Conservation (phyloP, 208 protist species). For the Angomonas deanei region DNA sequence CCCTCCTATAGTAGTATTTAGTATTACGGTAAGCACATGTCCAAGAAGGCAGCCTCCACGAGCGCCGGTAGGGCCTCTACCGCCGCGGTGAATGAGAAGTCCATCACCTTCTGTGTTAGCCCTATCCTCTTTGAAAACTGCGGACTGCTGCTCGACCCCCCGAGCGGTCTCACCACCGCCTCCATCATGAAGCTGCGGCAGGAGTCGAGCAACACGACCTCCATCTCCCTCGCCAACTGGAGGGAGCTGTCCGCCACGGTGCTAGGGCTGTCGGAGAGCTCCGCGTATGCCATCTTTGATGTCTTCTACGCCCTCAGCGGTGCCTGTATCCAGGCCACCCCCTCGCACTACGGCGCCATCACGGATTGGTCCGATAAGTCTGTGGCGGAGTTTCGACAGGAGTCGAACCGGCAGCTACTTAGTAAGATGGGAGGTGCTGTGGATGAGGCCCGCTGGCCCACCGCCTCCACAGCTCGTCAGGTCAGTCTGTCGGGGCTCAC, state of each 20-base stretch:
- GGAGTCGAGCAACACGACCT: constrained; percentile 56
- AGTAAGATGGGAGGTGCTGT: constrained; percentile 82
- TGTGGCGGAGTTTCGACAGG: constrained; percentile 71
- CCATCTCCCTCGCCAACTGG: constrained; percentile 76
- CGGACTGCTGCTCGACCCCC: constrained; percentile 60
- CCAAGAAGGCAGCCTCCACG: not conserved
- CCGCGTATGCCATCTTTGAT: constrained; percentile 81
- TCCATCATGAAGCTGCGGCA: constrained; percentile 70
- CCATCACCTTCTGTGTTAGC: constrained; percentile 76
- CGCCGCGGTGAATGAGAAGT: constrained; percentile 5
- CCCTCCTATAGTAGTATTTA: not conserved
- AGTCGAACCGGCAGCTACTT: constrained; percentile 69
- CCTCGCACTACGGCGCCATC: constrained; percentile 31
- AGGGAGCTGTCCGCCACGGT: constrained; percentile 60
- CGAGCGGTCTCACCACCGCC: constrained; percentile 66
- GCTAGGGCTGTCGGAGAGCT: constrained; percentile 53
- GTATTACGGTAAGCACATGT: constrained; percentile 1
- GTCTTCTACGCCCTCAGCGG: constrained; percentile 81
- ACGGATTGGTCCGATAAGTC: constrained; percentile 17
- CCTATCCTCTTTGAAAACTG: constrained; percentile 80
- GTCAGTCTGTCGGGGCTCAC: constrained; percentile 77
- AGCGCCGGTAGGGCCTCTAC: not conserved
- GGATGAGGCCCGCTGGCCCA: constrained; percentile 64
- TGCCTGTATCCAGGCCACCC: constrained; percentile 64
- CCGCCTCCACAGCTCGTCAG: constrained; percentile 53